Evolutionary conservation across 2,329 filamentous ascomycete genomes (phyloP).

Genomic region (Aspergillus latus): DNA sequence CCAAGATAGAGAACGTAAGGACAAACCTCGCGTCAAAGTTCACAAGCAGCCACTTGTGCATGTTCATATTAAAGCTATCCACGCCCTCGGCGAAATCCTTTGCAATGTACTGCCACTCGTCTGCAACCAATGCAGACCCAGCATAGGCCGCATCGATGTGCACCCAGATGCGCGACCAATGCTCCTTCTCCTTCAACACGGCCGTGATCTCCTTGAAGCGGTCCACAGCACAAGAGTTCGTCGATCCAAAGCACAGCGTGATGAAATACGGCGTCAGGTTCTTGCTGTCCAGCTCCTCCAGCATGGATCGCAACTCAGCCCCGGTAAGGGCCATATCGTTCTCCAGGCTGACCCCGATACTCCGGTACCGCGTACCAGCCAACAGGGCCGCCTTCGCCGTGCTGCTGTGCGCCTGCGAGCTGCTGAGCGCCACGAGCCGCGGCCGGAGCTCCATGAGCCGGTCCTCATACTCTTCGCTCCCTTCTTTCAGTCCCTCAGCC

Average conservation of each 20-base stretch:
- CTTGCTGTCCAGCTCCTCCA: conserved; percentile 65
- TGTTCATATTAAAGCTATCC: conserved; percentile 91
- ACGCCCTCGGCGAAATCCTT: conserved; percentile 61
- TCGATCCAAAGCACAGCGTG: conserved; percentile 80
- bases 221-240: conserved; percentile 83
- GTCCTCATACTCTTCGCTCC: conserved; percentile 64
- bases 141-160: conserved; percentile 94
- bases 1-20: background rate
- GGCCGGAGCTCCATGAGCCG: conserved; percentile 65
- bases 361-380: conserved; percentile 76
- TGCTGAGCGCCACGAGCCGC: conserved; percentile 76
- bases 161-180: conserved; percentile 71
- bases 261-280: conserved; percentile 84
- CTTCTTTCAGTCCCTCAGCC: conserved; percentile 46
- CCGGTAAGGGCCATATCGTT: conserved; percentile 72
- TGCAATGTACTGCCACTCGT: conserved; percentile 73
- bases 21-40: conserved; percentile 73
- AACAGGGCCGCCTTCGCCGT: conserved; percentile 87
- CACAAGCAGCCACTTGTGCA: conserved; percentile 97
- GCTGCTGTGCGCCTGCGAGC: conserved; percentile 75
- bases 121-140: conserved; percentile 76
- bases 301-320: conserved; percentile 57
- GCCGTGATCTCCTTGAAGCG: conserved; percentile 71
- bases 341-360: conserved; percentile 62
- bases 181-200: conserved; percentile 46